Evolutionary conservation across 2,329 filamentous ascomycete species (phyloP), one percentile per base, ranked within the genome.

Genomic region (Periglandula ipomoeae): DNA sequence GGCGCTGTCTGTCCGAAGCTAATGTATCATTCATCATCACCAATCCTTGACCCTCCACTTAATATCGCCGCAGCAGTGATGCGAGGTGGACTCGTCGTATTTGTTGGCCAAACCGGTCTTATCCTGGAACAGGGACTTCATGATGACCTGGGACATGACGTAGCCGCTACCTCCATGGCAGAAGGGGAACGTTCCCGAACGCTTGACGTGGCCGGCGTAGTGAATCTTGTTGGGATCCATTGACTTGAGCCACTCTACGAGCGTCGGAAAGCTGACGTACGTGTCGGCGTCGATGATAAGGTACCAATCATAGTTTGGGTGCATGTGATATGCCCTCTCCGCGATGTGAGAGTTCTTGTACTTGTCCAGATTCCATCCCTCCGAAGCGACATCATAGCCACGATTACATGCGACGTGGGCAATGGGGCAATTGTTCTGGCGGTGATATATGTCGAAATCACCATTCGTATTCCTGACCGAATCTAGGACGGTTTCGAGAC

Each of bases 261-360:
- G 57, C 46, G 73, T 78, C 15, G 70, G 65, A 72, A 75, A 76
- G 40, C 78, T 62, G 13, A 80, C 68, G 56, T 79, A 81, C 6
- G 75, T 77, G 58, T 81, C 77, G 41, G 75, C 74, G 45, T 81
- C 77, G 52, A 80, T 68, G 52, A 77, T 80, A 19, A 81, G 59
- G 56, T 79, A 81, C 78, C 78, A 82, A 54, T 79, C 73, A 48
- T 72, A 72, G 49, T 68, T 58, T 8, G 76, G 76, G 5, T 71
- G 68, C 60, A 74, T 61, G 17, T 62, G 57, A 54, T 71, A 79
- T 0, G 73, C 62, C 61, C 76, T 74, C 60, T 78, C 71, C 15
- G 76, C 71, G 56, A 80, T 79, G 57, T 79, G 76, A 38, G 79
- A 64, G 59, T 79, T 79, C 62, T 81, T 82, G 65, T 79, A 82